A percentile compares a stretch with the other conserved stretches of the same genome.
These are phyloP conservation scores for Populus euphratica DNA, from an alignment of 345 rosid genomes.

Conservation along the genomic window DNA sequence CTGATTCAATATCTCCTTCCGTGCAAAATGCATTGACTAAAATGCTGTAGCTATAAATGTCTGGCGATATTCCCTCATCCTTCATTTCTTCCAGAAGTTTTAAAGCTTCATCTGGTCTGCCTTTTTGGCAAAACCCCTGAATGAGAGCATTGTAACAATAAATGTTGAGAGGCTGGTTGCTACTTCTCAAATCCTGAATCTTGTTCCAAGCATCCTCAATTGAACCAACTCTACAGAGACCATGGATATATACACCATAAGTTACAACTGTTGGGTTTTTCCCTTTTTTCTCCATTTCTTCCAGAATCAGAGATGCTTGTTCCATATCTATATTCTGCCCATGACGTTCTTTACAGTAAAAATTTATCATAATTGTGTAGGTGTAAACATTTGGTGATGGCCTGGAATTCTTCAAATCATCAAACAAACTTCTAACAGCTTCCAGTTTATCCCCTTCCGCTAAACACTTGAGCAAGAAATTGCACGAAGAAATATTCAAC, in stretches of 20 bases:
- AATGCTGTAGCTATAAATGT: slow-evolving; percentile 47
- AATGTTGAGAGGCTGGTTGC: slow-evolving; percentile 29
- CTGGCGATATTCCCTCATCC: slow-evolving; percentile 31
- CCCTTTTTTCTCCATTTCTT: slow-evolving; percentile 43
- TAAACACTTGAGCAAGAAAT: slow-evolving; percentile 57
- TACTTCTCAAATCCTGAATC: slow-evolving; percentile 23
- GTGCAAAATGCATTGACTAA: slow-evolving; percentile 50
- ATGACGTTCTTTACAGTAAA: slow-evolving; percentile 34
- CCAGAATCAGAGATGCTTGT: slow-evolving; percentile 31
- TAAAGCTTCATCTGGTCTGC: slow-evolving; percentile 34
- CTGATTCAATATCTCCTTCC: slow-evolving; percentile 35
- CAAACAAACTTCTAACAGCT: slow-evolving; percentile 26
- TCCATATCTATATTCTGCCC: slow-evolving; percentile 19
- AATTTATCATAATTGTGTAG: slow-evolving; percentile 46
- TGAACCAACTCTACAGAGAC: slow-evolving; percentile 44
- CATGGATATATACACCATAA: slow-evolving; percentile 36
- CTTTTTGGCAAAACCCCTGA: slow-evolving; percentile 45
- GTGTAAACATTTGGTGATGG: slow-evolving; percentile 48
- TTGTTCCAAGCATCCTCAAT: slow-evolving; percentile 31
- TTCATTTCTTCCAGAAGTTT: slow-evolving; percentile 49
- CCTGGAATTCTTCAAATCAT: slow-evolving; percentile 42
- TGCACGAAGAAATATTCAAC: slow-evolving; percentile 39
- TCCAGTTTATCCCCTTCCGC: slow-evolving; percentile 33
- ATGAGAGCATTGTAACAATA: slow-evolving; percentile 56
- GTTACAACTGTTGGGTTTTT: slow-evolving; percentile 37